Evolutionary conservation across 2,329 filamentous ascomycete genomes (phyloP).

Genomic region (Dothideomycetidae sp.): DNA sequence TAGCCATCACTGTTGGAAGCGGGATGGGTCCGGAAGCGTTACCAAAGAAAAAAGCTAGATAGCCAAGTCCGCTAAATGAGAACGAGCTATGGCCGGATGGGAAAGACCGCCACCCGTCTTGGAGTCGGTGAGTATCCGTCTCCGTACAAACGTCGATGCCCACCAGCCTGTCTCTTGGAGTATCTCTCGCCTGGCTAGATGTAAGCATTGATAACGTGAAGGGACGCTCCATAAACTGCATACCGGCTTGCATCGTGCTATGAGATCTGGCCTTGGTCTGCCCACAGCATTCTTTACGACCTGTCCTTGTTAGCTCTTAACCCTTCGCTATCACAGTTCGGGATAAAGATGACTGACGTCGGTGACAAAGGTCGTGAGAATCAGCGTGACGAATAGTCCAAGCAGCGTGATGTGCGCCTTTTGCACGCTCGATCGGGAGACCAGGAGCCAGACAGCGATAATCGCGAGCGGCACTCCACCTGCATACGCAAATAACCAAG

Average conservation of each 20-base stretch:
- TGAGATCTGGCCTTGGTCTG: slow-evolving; percentile 69
- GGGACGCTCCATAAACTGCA: slow-evolving; percentile 13
- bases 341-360: slow-evolving; percentile 41
- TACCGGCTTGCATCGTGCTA: slow-evolving; percentile 70
- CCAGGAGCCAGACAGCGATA: slow-evolving; percentile 50
- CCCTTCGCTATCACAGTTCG: no score
- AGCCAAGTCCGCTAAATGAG: slow-evolving; percentile 65
- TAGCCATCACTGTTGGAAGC: slow-evolving; percentile 35
- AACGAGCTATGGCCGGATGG: slow-evolving; percentile 70
- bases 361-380: slow-evolving; percentile 69
- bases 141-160: slow-evolving; percentile 60
- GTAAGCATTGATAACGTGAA: not conserved
- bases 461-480: slow-evolving; percentile 54
- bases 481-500: slow-evolving; percentile 67
- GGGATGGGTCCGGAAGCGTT: not conserved
- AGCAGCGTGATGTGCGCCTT: slow-evolving; percentile 79
- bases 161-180: slow-evolving; percentile 41
- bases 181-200: slow-evolving; percentile 29
- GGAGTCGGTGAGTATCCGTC: slow-evolving; percentile 50
- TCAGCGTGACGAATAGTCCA: slow-evolving; percentile 58
- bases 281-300: slow-evolving; percentile 81
- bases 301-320: slow-evolving; percentile 10
- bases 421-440: slow-evolving; percentile 50
- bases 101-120: slow-evolving; percentile 76
- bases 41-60: slow-evolving; percentile 37